A percentile compares a stretch with the other conserved stretches of the same genome.
These are phyloP conservation scores for Mollisia scopiformis DNA, from an alignment of 2,329 filamentous ascomycete genomes.

Conservation along the genomic window DNA sequence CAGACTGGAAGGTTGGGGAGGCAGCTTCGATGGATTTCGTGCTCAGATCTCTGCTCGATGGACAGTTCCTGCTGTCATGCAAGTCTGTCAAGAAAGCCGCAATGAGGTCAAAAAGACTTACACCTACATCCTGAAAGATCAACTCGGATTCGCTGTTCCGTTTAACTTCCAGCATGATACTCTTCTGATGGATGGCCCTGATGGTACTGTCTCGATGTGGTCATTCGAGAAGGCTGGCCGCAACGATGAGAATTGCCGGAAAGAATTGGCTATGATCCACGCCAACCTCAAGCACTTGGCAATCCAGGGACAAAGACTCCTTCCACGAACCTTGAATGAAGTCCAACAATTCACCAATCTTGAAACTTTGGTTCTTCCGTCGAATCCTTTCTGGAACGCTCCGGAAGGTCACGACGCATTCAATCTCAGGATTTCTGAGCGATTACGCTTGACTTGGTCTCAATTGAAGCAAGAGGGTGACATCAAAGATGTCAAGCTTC, in stretches of 20 bases:
- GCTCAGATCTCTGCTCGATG: background rate
- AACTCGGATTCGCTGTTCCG: background rate
- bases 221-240: background rate
- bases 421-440: background rate
- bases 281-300: background rate
- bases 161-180: background rate
- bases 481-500: background rate
- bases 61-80: background rate
- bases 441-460: background rate
- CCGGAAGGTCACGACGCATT: background rate
- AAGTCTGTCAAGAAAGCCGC: background rate
- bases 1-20: background rate
- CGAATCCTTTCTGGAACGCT: background rate
- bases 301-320: background rate
- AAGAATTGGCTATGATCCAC: background rate
- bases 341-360: background rate
- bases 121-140: background rate
- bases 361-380: background rate
- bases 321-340: background rate
- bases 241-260: background rate
- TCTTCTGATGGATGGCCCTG: background rate
- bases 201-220: background rate
- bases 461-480: background rate
- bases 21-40: background rate
- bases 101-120: background rate